Evolutionary conservation across 2,329 filamentous ascomycete genomes (phyloP).

Genomic region (Macroventuria anomochaeta): DNA sequence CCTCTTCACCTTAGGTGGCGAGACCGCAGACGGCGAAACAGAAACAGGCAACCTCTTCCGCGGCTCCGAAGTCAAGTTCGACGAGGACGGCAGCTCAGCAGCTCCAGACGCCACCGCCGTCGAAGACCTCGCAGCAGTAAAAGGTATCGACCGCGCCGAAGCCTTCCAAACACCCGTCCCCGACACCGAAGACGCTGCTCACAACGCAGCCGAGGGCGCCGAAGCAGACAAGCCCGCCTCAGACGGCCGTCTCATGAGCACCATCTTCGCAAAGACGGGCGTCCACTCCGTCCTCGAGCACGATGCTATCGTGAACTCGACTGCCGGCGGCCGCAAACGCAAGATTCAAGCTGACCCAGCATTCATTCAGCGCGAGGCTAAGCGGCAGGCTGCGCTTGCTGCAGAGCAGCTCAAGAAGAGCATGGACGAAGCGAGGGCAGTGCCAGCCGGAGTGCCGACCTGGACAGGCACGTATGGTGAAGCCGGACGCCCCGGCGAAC

Average conservation of each 20-base stretch:
- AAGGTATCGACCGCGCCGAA: conserved; percentile 54
- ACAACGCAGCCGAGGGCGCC: conserved; percentile 20
- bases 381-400: conserved; percentile 77
- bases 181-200: conserved; percentile 33
- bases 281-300: conserved; percentile 94
- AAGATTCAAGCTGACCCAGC: conserved; percentile 75
- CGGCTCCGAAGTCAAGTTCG: conserved; percentile 78
- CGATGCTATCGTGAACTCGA: conserved; percentile 75
- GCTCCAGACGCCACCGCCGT: conserved; percentile 31
- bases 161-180: conserved; percentile 46
- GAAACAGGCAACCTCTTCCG: conserved; percentile 88
- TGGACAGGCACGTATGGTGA: conserved; percentile 90
- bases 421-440: conserved; percentile 71
- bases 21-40: conserved; percentile 69
- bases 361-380: conserved; percentile 82
- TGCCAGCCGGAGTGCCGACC: conserved; percentile 85
- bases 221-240: conserved; percentile 25
- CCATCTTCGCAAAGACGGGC: conserved; percentile 83
- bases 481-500: conserved; percentile 65
- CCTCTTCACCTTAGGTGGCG: conserved; percentile 79
- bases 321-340: conserved; percentile 59
- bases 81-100: conserved; percentile 33
- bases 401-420: conserved; percentile 77
- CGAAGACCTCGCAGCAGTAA: conserved; percentile 45
- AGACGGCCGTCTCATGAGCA: conserved; percentile 77